phyloP scores from a whole-genome alignment of 257 asterid species.

The Solanum tarijense region DNA sequence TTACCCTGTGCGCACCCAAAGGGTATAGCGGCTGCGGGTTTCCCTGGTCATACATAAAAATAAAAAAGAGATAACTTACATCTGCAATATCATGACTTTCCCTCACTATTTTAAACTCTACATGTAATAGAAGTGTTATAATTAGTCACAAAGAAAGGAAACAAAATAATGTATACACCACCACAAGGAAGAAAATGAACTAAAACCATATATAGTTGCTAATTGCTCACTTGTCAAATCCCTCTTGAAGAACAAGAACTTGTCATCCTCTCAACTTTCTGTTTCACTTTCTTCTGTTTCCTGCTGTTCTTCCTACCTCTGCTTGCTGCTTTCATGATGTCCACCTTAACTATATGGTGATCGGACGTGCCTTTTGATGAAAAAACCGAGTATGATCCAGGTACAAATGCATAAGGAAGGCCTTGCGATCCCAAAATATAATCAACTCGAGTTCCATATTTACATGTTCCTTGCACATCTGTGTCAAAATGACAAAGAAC shows the following conservation, averaged over 20 bases:
- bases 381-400: conserved; percentile 76
- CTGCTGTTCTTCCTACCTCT: conserved; percentile 9
- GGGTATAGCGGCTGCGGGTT: too few relatives aligned
- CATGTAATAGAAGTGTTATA: background rate
- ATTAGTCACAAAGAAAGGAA: background rate
- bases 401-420: conserved; percentile 50
- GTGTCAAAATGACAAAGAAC: conserved; percentile 1
- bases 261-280: conserved; percentile 25
- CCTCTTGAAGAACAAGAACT: conserved; percentile 37
- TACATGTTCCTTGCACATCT: conserved; percentile 95
- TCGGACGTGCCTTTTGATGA: conserved; percentile 94
- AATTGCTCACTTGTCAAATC: conserved; percentile 2
- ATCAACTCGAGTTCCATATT: conserved; percentile 87
- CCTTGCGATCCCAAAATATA: conserved; percentile 54
- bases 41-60: too few relatives aligned
- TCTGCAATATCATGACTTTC: background rate
- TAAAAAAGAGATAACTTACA: background rate
- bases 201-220: background rate
- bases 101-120: background rate
- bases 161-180: background rate
- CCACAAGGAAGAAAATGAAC: background rate
- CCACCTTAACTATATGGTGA: conserved; percentile 87
- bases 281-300: conserved; percentile 22
- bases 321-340: conserved; percentile 34
- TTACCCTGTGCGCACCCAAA: too few relatives aligned